Percentiles rank a stretch among this genome's conserved stretches.
phyloP scores from a whole-genome alignment of 192 early-diverging fungal species.

The Chytriomyces confervae region DNA sequence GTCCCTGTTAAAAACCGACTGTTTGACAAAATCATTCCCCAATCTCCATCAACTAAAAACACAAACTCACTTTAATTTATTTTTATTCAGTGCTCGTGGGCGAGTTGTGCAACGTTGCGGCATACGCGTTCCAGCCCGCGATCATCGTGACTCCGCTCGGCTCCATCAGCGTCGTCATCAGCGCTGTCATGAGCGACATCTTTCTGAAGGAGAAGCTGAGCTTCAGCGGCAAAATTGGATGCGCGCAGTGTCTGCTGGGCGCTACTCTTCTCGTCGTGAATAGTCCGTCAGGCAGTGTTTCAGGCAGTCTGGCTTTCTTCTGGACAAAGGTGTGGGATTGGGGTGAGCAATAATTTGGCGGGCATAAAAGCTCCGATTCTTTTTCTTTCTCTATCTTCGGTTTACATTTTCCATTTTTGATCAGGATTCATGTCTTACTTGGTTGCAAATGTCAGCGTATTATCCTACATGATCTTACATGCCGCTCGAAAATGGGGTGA shows the following conservation, averaged over 20 bases:
- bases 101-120: constrained; percentile 93
- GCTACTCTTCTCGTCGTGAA: constrained; percentile 59
- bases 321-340: constrained; percentile 55
- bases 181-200: constrained; percentile 63
- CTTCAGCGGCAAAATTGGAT: constrained; percentile 66
- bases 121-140: constrained; percentile 94
- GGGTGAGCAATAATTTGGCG: background rate
- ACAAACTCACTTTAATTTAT: too few relatives aligned
- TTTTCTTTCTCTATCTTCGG: background rate
- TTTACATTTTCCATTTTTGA: background rate
- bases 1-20: background rate
- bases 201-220: constrained; percentile 66
- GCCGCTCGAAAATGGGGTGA: constrained; percentile 65
- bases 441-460: constrained; percentile 42
- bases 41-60: constrained; percentile 3
- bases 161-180: constrained; percentile 86
- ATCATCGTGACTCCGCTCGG: constrained; percentile 94
- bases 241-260: constrained; percentile 65
- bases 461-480: constrained; percentile 56
- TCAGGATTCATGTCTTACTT: constrained; percentile 55
- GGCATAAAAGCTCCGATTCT: constrained; percentile 23
- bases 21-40: background rate
- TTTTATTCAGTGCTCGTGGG: constrained; percentile 76
- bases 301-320: constrained; percentile 49
- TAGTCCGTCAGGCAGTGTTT: constrained; percentile 45